These are phyloP conservation scores for Aspergillus leporis DNA, from an alignment of 495 filamentous ascomycete genomes.

Conservation along the genomic window DNA sequence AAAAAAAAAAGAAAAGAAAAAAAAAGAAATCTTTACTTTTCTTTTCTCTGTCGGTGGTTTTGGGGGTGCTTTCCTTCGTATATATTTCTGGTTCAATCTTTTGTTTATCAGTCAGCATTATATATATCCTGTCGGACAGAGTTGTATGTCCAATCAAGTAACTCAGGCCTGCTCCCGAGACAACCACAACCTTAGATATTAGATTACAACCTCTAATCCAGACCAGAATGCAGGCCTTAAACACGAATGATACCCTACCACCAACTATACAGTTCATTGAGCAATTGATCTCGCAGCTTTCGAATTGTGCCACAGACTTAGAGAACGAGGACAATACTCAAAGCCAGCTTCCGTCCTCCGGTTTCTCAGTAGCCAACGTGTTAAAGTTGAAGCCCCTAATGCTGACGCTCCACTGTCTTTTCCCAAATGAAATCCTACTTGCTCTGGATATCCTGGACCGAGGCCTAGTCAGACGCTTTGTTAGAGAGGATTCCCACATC, in stretches of 20 bases:
- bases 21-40: too few species aligned
- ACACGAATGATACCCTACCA: constrained; percentile 2
- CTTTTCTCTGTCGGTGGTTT: too few species aligned
- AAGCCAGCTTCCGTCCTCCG: constrained; percentile 25
- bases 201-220: not conserved
- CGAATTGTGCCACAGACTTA: constrained; percentile 10
- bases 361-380: constrained; percentile 22
- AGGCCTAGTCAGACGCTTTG: constrained; percentile 55
- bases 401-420: constrained; percentile 55
- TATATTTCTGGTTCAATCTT: too few species aligned
- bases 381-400: constrained; percentile 41
- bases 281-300: constrained; percentile 27
- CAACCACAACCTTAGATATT: too few species aligned
- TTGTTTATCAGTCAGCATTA: not conserved
- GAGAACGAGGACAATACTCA: constrained; percentile 3
- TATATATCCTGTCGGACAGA: not conserved
- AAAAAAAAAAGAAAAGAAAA: too few species aligned
- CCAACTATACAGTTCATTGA: constrained; percentile 29
- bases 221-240: not conserved
- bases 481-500: constrained; percentile 13
- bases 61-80: too few species aligned
- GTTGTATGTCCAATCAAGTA: not conserved
- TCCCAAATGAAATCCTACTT: constrained; percentile 61
- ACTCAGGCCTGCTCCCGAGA: too few species aligned
- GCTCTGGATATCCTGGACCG: constrained; percentile 84